phyloP scores from a whole-genome alignment of 371 early-diverging fungal species.

The Rozella allomycis region DNA sequence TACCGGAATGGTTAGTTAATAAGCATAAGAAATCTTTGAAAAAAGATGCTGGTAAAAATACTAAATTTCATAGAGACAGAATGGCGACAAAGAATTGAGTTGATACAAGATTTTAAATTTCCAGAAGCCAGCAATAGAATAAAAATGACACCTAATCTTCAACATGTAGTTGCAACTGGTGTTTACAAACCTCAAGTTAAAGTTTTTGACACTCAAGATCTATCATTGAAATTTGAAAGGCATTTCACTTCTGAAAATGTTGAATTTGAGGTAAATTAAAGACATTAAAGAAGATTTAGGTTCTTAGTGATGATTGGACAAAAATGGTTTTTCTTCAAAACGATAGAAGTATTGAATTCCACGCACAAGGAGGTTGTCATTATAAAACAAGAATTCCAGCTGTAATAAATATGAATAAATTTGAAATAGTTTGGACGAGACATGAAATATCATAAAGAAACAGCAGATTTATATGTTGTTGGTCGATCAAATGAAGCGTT shows the following conservation, averaged over 20 bases:
- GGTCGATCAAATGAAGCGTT: constrained; percentile 68
- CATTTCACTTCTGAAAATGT: constrained; percentile 88
- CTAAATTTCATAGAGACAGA: constrained; percentile 20
- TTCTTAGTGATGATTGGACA: constrained; percentile 92
- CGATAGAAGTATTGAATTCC: constrained; percentile 90
- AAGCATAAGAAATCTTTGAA: constrained; percentile 59
- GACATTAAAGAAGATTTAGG: constrained; percentile 9
- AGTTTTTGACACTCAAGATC: constrained; percentile 73
- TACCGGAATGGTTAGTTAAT: constrained; percentile 84
- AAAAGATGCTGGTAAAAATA: constrained; percentile 50
- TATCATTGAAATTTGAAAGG: constrained; percentile 93
- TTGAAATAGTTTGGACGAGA: constrained; percentile 56
- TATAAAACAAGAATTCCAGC: constrained; percentile 86
- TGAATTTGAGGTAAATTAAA: constrained; percentile 39
- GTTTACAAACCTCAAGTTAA: constrained; percentile 96
- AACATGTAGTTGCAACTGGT: constrained; percentile 72
- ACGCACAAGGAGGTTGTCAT: constrained; percentile 85
- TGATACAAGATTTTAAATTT: constrained; percentile 93
- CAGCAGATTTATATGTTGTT: constrained; percentile 70
- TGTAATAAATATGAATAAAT: constrained; percentile 6
- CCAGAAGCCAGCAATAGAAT: constrained; percentile 81
- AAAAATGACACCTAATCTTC: constrained; percentile 62
- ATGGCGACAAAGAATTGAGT: constrained; percentile 65
- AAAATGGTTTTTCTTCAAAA: constrained; percentile 79
- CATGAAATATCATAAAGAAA: constrained; percentile 69